Evolutionary conservation across 331 rosid species (phyloP), one percentile per base, ranked within the genome.

Genomic region (Malus hybrid): DNA sequence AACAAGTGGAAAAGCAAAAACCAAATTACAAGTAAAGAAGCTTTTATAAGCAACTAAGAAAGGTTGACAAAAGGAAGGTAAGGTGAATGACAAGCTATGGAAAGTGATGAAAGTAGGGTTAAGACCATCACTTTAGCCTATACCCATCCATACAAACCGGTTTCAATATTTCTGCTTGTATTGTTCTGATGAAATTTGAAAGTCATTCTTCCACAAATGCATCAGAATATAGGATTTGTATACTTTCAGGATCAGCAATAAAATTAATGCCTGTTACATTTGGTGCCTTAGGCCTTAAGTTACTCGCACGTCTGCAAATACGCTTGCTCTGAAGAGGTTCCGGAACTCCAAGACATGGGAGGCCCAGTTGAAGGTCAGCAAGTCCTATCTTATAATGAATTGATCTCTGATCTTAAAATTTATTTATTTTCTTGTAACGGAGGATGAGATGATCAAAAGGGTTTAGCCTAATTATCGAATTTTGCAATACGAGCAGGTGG

Each of bases 341-440:
- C 97, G 13, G 97, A 95, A 75, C 97, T 95, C 80, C 96, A 80
- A 80, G 99, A 92, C 86, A 85, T 95, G 99, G 99, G 92, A 74
- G 99, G 99, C 77, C 97, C 99, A 33, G 85, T 77, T 84, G 93
- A 95, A 88, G 99, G 97, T 95, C 54, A 63, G 81, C 63, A 65
- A 69, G 5, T 54, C 28, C 39, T 34, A 69, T 14, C 66, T 55
- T 7, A 54, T 6, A 19, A 54, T 52, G 59, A 54, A 54, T 54
- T 54, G 59, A 10, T 54, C 59, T 54, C 19, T 0, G 27, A n/a
- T 28, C 66, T 27, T 61, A 24, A 28, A 2, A 12, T 72, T 36
- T n/a, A n/a, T 10, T 0, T 32, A 10, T 57, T 59, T 29, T 24
- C 67, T 10, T 62, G 7, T 59, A 2, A 36, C 48, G 48, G 48